phyloP scores from a whole-genome alignment of 139 green algal species.

The Chlamydomonas sphaeroides region DNA sequence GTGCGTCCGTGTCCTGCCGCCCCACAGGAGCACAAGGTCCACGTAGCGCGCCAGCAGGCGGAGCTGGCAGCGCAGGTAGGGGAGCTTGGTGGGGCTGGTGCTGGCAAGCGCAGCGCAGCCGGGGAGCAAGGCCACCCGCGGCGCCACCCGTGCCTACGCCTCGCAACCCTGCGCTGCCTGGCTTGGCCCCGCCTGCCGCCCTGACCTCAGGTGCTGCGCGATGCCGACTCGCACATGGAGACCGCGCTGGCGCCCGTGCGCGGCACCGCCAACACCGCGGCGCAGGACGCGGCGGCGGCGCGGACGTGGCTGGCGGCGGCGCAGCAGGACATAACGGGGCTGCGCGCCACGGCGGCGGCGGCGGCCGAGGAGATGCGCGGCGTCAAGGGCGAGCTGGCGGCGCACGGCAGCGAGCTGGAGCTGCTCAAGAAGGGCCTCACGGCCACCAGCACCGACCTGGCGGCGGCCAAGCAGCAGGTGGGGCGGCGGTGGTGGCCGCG shows the following conservation, averaged over 20 bases:
- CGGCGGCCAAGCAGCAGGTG: background rate
- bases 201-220: background rate
- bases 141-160: too few species aligned
- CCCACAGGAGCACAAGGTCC: background rate
- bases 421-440: background rate
- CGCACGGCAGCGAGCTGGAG: background rate
- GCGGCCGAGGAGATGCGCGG: background rate
- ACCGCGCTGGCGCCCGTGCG: background rate
- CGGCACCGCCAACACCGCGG: background rate
- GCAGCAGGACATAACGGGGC: too few species aligned
- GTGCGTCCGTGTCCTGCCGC: too few species aligned
- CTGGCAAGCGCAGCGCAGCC: too few species aligned
- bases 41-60: background rate
- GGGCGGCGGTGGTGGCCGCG: too few species aligned
- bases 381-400: background rate
- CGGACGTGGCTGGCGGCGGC: background rate
- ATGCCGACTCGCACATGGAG: background rate
- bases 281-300: background rate
- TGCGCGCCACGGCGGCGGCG: background rate
- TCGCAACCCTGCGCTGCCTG: too few species aligned
- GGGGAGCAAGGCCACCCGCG: too few species aligned
- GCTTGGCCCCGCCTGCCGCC: too few species aligned
- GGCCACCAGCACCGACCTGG: background rate
- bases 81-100: too few species aligned
- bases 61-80: background rate